phyloP scores from a whole-genome alignment of 352 stramenopile genomes.

The Nothophytophthora sp. region DNA sequence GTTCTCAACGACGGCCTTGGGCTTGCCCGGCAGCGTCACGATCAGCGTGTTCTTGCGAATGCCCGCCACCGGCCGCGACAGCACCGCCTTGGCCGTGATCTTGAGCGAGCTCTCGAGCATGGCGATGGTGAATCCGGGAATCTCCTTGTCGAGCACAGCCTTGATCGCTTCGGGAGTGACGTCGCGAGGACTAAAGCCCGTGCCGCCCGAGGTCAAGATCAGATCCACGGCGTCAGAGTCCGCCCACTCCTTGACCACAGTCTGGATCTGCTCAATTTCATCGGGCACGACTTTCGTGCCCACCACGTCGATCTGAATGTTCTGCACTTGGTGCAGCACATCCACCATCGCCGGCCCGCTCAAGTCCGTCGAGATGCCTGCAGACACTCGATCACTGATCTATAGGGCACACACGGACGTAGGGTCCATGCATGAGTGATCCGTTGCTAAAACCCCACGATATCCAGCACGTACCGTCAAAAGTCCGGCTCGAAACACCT shows the following conservation, averaged over 20 bases:
- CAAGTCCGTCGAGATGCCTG: slow-evolving; percentile 67
- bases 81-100: slow-evolving; percentile 87
- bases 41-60: slow-evolving; percentile 86
- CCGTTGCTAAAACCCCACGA: background rate
- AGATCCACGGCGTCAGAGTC: slow-evolving; percentile 78
- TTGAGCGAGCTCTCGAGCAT: slow-evolving; percentile 87
- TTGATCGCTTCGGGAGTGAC: slow-evolving; percentile 90
- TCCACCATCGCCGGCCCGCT: slow-evolving; percentile 82
- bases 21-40: slow-evolving; percentile 90
- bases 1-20: slow-evolving; percentile 81
- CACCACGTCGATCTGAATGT: slow-evolving; percentile 51
- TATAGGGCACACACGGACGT: slow-evolving; percentile 14
- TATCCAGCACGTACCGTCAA: slow-evolving; percentile 49
- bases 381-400: slow-evolving; percentile 83
- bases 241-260: slow-evolving; percentile 63
- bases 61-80: slow-evolving; percentile 85
- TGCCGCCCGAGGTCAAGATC: slow-evolving; percentile 89
- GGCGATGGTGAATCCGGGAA: slow-evolving; percentile 80
- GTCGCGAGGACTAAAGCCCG: slow-evolving; percentile 87
- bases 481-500: slow-evolving; percentile 61
- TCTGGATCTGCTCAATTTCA: slow-evolving; percentile 71
- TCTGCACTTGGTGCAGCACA: slow-evolving; percentile 54
- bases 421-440: background rate
- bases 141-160: slow-evolving; percentile 81
- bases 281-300: slow-evolving; percentile 71